phyloP scores from a whole-genome alignment of 352 stramenopile genomes.

The Globisporangium acanthophoron region DNA sequence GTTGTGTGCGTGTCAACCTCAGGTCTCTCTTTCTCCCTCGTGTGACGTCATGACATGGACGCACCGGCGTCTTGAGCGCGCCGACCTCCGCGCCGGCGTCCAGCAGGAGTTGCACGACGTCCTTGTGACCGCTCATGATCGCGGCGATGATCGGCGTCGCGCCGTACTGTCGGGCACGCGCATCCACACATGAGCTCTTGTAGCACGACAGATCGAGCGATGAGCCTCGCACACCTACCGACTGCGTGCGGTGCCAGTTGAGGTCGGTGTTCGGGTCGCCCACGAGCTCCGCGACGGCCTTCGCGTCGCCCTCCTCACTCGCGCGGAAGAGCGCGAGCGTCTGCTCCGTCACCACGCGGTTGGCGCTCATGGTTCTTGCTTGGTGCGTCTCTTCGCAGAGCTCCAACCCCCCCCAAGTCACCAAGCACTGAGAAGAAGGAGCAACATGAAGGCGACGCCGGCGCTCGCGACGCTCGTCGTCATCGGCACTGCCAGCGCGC shows the following conservation, averaged over 20 bases:
- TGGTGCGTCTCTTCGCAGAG: not conserved
- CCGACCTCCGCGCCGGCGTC: constrained; percentile 54
- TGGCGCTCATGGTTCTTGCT: constrained; percentile 45
- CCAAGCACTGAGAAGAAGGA: not conserved
- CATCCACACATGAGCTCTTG: too few species aligned
- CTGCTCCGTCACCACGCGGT: constrained; percentile 48
- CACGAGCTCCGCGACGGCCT: constrained; percentile 40
- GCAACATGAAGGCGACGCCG: not conserved
- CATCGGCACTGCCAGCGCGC: too few species aligned
- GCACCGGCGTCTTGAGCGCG: constrained; percentile 63
- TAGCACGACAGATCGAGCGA: not conserved
- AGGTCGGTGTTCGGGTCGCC: constrained; percentile 40
- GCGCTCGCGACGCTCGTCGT: not conserved
- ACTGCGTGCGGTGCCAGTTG: constrained; percentile 69
- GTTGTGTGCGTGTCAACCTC: not conserved
- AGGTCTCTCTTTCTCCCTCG: not conserved
- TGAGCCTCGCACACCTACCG: constrained; percentile 18
- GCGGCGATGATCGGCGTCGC: constrained; percentile 64
- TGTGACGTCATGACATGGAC: not conserved
- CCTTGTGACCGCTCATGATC: constrained; percentile 52
- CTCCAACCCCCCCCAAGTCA: not conserved
- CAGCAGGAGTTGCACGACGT: constrained; percentile 50
- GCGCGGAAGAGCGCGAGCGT: constrained; percentile 58
- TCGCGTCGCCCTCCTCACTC: constrained; percentile 43
- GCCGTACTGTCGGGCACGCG: constrained; percentile 39